Evolutionary conservation across 208 protist genomes (phyloP).

Genomic region (Acanthamoeba triangularis): DNA sequence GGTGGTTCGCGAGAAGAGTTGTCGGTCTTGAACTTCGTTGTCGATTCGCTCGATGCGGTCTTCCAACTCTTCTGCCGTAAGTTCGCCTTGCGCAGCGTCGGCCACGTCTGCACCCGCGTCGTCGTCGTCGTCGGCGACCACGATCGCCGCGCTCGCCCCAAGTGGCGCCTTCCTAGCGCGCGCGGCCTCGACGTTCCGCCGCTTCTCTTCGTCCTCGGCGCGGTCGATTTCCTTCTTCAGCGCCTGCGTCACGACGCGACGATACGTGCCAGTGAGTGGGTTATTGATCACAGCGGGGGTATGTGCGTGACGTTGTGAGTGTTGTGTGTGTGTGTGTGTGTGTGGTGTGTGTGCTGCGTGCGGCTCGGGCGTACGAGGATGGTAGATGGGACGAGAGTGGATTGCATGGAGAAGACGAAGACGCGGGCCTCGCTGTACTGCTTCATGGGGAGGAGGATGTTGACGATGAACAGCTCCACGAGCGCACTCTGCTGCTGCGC

Average conservation of each 20-base stretch:
- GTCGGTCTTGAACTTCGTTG: no score
- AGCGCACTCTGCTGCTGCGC: not conserved
- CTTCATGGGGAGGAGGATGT: slow-evolving; percentile 31
- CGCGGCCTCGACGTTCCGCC: not conserved
- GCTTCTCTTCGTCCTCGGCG: not conserved
- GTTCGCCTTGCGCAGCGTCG: no score
- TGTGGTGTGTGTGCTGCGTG: not conserved
- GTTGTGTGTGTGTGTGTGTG: no score
- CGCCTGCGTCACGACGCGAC: not conserved
- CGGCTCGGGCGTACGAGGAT: not conserved
- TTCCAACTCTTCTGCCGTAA: no score
- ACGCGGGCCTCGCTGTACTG: not conserved
- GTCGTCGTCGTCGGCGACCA: not conserved
- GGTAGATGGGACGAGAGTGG: not conserved
- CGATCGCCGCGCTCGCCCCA: not conserved
- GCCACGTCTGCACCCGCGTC: no score
- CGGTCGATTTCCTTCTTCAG: not conserved
- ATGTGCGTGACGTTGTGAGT: no score
- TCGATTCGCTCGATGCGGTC: no score
- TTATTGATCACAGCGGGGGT: no score
- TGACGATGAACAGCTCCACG: not conserved
- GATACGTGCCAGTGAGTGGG: not conserved
- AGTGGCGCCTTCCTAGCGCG: not conserved
- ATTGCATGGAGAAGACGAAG: slow-evolving; percentile 10
- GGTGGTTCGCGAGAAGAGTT: not conserved